These are phyloP conservation scores for Curvularia eragrostidis DNA, from an alignment of 2,329 filamentous ascomycete species.

Conservation along the genomic window DNA sequence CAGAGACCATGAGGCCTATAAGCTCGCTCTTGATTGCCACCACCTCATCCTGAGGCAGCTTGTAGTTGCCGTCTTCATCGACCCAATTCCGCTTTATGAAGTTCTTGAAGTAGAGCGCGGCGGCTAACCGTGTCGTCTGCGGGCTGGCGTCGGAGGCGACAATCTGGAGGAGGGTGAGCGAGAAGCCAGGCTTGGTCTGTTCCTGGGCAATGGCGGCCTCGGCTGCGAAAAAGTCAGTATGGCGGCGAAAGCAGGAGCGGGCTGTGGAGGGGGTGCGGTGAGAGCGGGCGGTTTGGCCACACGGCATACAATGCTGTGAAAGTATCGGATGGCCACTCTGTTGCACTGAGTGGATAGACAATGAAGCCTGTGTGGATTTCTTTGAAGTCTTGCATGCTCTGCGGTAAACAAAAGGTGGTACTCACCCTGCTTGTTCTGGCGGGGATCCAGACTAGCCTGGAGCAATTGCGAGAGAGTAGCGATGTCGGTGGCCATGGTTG, in stretches of 20 bases:
- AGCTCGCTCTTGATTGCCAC: slow-evolving; percentile 91
- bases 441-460: slow-evolving; percentile 86
- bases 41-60: slow-evolving; percentile 82
- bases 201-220: slow-evolving; percentile 80
- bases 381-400: neutral
- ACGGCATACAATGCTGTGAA: neutral
- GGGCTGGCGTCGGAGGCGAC: slow-evolving; percentile 77
- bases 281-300: neutral
- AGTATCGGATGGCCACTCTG: neutral
- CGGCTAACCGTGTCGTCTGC: slow-evolving; percentile 80
- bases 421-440: slow-evolving; percentile 87
- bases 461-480: slow-evolving; percentile 79
- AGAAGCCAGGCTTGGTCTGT: slow-evolving; percentile 85
- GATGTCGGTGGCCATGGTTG: slow-evolving; percentile 66
- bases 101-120: slow-evolving; percentile 97
- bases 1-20: slow-evolving; percentile 94
- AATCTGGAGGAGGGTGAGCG: slow-evolving; percentile 84
- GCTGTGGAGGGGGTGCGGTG: slow-evolving; percentile 7
- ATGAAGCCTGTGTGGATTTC: neutral
- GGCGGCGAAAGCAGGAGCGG: neutral
- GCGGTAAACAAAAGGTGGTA: slow-evolving; percentile 26
- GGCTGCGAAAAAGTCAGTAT: slow-evolving; percentile 62
- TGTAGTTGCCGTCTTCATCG: slow-evolving; percentile 93
- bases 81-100: slow-evolving; percentile 95
- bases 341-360: neutral